These are phyloP conservation scores for Yarrowia galli DNA, from an alignment of 1,139 yeast genomes.

Conservation along the genomic window DNA sequence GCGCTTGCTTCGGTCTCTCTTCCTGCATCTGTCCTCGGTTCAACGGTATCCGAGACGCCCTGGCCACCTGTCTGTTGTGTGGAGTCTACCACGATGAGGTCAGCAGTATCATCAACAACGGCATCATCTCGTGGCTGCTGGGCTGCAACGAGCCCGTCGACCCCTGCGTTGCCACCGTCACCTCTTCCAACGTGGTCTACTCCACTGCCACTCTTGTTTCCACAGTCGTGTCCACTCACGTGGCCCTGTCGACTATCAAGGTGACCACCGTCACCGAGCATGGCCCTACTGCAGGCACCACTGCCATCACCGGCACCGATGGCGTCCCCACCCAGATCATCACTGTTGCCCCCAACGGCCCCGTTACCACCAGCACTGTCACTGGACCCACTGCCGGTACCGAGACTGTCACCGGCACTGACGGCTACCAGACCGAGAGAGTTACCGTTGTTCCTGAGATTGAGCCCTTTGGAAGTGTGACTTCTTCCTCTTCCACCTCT, in stretches of 20 bases:
- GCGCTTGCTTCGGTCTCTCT: neutral
- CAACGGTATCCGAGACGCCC: slow-evolving; percentile 2
- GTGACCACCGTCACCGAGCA: slow-evolving; percentile 4
- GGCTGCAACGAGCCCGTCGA: neutral
- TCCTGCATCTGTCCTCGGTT: slow-evolving; percentile 11
- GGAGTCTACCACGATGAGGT: slow-evolving; percentile 12
- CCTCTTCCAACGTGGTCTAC: neutral
- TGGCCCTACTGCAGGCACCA: slow-evolving; percentile 1
- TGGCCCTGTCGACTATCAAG: neutral
- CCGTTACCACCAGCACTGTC: neutral
- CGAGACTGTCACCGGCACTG: neutral
- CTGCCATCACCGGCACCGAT: slow-evolving; percentile 2
- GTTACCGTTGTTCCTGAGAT: slow-evolving; percentile 2
- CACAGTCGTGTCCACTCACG: neutral
- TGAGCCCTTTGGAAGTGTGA: too few relatives aligned
- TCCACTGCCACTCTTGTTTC: neutral
- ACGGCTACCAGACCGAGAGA: neutral
- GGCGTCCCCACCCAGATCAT: slow-evolving; percentile 5
- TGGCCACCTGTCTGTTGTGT: slow-evolving; percentile 12
- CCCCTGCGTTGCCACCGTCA: neutral
- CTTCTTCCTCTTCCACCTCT: neutral
- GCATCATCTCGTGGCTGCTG: neutral
- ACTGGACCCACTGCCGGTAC: neutral
- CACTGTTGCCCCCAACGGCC: slow-evolving; percentile 1
- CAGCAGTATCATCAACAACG: slow-evolving; percentile 1